Evolutionary conservation across 129 eudicot species (phyloP).

Genomic region (Saposhnikovia divaricata): DNA sequence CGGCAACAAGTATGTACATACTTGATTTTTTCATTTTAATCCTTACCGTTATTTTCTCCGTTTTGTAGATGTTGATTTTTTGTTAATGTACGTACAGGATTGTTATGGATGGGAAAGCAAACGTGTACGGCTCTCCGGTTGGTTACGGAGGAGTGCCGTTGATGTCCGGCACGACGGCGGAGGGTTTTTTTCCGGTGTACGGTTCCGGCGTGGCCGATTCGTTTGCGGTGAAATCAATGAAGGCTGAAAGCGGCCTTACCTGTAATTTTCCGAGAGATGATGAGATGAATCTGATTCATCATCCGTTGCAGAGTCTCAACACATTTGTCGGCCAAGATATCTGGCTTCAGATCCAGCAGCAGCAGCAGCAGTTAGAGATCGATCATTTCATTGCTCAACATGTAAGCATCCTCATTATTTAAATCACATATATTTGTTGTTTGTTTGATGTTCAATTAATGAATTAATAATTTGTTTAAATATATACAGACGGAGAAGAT

Average conservation of each 20-base stretch:
- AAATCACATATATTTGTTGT: not conserved
- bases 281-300: constrained; percentile 30
- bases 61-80: not conserved
- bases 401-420: constrained; percentile 20
- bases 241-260: constrained; percentile 54
- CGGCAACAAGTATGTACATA: constrained; percentile 39
- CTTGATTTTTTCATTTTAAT: not conserved
- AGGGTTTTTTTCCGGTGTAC: constrained; percentile 34
- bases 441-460: not conserved
- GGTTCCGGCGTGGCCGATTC: constrained; percentile 28
- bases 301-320: constrained; percentile 23
- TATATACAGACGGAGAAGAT: constrained; percentile 63
- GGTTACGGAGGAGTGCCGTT: constrained; percentile 31
- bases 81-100: constrained; percentile 15
- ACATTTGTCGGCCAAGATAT: constrained; percentile 70
- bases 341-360: constrained; percentile 40
- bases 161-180: constrained; percentile 30
- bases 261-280: constrained; percentile 49
- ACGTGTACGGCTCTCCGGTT: constrained; percentile 21
- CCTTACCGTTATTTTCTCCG: not conserved
- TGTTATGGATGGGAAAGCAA: constrained; percentile 34
- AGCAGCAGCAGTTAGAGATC: constrained; percentile 34
- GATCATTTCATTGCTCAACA: constrained; percentile 50
- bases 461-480: not conserved
- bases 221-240: too few species aligned